phyloP scores from a whole-genome alignment of 2,329 filamentous ascomycete genomes.

The Fusarium sp. region DNA sequence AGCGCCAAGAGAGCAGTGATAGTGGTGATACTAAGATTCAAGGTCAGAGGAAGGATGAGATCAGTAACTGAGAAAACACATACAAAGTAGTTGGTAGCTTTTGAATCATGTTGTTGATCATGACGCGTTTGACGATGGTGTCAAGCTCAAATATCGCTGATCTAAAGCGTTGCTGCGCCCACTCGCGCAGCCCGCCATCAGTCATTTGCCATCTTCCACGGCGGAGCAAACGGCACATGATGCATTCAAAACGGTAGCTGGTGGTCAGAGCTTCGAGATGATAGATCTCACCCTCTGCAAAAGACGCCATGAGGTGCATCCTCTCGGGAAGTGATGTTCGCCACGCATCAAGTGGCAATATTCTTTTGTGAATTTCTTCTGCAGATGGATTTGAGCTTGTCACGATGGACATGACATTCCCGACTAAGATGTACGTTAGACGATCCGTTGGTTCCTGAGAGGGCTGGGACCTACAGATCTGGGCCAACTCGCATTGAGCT shows the following conservation, averaged over 20 bases:
- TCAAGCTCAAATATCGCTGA: constrained; percentile 22
- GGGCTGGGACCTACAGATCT: constrained; percentile 1
- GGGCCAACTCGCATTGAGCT: constrained; percentile 11
- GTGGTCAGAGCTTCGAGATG: not conserved
- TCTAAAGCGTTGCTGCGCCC: constrained; percentile 27
- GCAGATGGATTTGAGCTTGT: not conserved
- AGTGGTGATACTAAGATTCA: not conserved
- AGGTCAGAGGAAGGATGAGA: no score
- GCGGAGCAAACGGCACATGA: constrained; percentile 22
- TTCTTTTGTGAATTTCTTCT: not conserved
- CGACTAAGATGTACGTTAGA: not conserved
- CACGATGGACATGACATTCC: not conserved
- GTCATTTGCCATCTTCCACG: constrained; percentile 7
- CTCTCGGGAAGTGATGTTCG: not conserved
- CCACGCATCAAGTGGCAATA: not conserved
- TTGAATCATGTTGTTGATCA: not conserved
- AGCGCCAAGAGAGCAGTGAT: not conserved
- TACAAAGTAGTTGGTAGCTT: constrained; percentile 21
- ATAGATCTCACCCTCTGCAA: not conserved
- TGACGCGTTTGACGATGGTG: constrained; percentile 6
- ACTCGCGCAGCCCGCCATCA: not conserved
- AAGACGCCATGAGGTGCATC: not conserved
- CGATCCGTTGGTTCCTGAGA: accelerated
- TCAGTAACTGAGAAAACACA: not conserved
- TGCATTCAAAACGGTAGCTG: constrained; percentile 28